Evolutionary conservation across 1,284 basidiomycete species (phyloP).

Genomic region (Anthracocystis panici-leucophaei): DNA sequence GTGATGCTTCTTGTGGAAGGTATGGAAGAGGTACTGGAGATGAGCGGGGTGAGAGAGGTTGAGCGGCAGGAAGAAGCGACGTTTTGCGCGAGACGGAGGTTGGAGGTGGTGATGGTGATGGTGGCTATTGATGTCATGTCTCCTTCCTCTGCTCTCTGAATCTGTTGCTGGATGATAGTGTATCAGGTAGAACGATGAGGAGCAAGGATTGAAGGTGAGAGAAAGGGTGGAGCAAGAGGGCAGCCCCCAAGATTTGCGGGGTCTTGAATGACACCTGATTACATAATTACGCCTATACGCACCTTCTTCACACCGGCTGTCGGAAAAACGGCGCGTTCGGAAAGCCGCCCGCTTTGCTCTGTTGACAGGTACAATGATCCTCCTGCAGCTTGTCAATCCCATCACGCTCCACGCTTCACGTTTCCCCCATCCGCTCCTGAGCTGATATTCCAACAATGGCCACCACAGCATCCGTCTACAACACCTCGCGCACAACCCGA

Average conservation of each 20-base stretch:
- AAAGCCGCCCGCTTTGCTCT: slow-evolving; percentile 1
- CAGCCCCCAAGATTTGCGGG: no score
- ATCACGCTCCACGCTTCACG: no score
- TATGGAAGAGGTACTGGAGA: neutral
- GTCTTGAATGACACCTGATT: neutral
- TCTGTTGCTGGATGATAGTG: neutral
- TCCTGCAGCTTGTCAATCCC: slow-evolving; percentile 26
- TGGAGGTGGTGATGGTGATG: neutral
- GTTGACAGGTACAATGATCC: neutral
- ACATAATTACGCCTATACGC: no score
- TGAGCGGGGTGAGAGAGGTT: neutral
- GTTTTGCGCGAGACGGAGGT: neutral
- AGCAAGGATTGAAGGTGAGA: neutral
- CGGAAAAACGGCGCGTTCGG: slow-evolving; percentile 25
- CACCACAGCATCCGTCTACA: slow-evolving; percentile 66
- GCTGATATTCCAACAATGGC: slow-evolving; percentile 48
- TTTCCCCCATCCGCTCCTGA: no score
- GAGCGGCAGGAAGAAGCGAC: neutral
- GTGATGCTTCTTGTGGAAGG: neutral
- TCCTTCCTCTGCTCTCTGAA: neutral
- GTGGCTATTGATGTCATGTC: slow-evolving; percentile 13
- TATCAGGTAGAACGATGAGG: neutral
- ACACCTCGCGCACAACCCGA: slow-evolving; percentile 63
- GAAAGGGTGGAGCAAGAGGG: neutral
- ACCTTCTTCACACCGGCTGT: no score